Base-by-base conservation (phyloP, 768 basidiomycete species). In the Gymnopilus dilepis region DNA sequence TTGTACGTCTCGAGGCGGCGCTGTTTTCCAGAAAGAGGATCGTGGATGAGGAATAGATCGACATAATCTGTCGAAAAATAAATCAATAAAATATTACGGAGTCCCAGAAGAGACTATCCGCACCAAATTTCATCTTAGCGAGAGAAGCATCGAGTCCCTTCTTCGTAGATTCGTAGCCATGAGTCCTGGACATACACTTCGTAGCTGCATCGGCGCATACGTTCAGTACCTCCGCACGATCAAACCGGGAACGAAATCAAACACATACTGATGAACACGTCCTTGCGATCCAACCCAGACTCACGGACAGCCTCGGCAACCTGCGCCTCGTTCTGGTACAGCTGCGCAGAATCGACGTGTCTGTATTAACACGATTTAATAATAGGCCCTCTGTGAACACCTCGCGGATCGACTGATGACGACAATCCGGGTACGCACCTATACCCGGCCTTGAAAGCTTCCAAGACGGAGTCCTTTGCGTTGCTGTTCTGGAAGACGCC, bases 311-410 rank as follows among this genome's bases (percentile, higher is more conserved):
- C 87, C 31, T 81, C 78, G 0, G 86, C 87, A 7, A 90, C 88
- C 19, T 78, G 78, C 2, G 77, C 78, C 69, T 91, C 88, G 65
- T 89, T 90, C 56, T 75, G 75, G 70, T 92, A 92, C 22, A 78
- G 74, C 64, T 87, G 87, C 0, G 91, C 91, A 0, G 88, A 83
- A 70, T 92, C 91, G 43, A 92, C 76, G 62, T 90, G 91, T 62
- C 65, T 67, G 47, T 51, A 26, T 31, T 24, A 28, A n/a, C n/a
- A n/a, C n/a, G n/a, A n/a, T n/a, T n/a, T n/a, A n/a, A n/a, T n/a
- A n/a, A 52, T 60, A 50, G 47, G 30, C 26, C 4, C 30, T 12
- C 3, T 31, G 9, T 33, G 40, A 33, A 19, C 26, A 17, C 15
- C 30, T 42, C 15, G 57, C 45, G 37, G 3, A 12, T 19, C 5